Conservation (phyloP, 1,139 yeast species). For the Meyerozyma athensensis region DNA sequence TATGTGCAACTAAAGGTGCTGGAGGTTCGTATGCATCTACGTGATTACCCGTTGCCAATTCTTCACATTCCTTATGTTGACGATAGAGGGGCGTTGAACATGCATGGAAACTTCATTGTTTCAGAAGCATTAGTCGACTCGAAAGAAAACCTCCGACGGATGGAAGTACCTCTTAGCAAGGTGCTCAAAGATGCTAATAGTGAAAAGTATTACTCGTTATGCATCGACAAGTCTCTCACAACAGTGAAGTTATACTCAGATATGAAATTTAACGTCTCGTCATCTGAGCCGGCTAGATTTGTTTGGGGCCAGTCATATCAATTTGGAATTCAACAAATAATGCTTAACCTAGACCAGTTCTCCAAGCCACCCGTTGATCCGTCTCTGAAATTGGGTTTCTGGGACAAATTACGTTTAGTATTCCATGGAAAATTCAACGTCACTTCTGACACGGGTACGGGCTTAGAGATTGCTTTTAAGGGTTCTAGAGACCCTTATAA, state of each 20-base stretch:
- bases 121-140: conserved; percentile 40
- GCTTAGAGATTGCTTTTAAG: conserved; percentile 51
- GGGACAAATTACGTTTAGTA: conserved; percentile 52
- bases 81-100: conserved; percentile 22
- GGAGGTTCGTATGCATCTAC: conserved; percentile 50
- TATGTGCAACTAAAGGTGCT: conserved; percentile 42
- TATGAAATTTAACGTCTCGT: conserved; percentile 49
- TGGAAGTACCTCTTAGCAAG: conserved; percentile 53
- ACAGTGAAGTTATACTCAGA: conserved; percentile 71
- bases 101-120: conserved; percentile 43
- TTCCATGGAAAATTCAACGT: conserved; percentile 45
- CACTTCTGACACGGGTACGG: conserved; percentile 23
- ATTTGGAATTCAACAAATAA: conserved; percentile 78
- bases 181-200: conserved; percentile 20
- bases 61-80: conserved; percentile 30
- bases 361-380: conserved; percentile 78
- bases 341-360: conserved; percentile 76
- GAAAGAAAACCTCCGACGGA: conserved; percentile 49
- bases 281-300: conserved; percentile 60
- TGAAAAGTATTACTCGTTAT: conserved; percentile 50
- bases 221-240: conserved; percentile 72
- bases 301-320: conserved; percentile 86
- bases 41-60: conserved; percentile 69
- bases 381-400: conserved; percentile 49
- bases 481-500: conserved; percentile 46